Evolutionary conservation across 352 stramenopile species (phyloP).

Genomic region (Phytophthora podocarpi): DNA sequence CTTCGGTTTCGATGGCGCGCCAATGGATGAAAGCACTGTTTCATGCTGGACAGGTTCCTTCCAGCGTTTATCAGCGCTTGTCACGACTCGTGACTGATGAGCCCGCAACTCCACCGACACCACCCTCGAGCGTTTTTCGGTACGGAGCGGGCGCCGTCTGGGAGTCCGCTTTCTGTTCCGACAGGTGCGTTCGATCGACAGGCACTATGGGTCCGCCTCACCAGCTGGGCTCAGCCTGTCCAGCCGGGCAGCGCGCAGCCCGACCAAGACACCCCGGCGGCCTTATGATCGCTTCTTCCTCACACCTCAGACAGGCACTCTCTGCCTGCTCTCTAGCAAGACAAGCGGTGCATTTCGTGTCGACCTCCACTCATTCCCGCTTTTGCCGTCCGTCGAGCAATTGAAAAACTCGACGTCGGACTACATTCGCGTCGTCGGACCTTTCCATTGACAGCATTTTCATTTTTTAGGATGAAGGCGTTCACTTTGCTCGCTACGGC

Average conservation of each 20-base stretch:
- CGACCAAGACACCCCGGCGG: not conserved
- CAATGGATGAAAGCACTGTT: not conserved
- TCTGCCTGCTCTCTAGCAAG: constrained; percentile 18
- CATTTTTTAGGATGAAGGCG: constrained; percentile 15
- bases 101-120: not conserved
- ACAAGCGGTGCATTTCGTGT: constrained; percentile 3
- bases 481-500: constrained; percentile 10
- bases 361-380: constrained; percentile 17
- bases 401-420: constrained; percentile 6
- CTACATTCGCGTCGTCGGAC: constrained; percentile 11
- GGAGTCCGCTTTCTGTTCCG: constrained; percentile 10
- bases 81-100: too few relatives aligned
- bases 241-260: constrained; percentile 13
- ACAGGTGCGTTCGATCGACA: constrained; percentile 14
- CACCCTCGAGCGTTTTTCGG: constrained; percentile 7
- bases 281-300: constrained; percentile 15
- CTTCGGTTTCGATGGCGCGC: constrained; percentile 10
- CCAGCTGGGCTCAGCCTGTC: constrained; percentile 28
- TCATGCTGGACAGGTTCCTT: not conserved
- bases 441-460: constrained; percentile 3
- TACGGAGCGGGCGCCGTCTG: constrained; percentile 8
- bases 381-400: constrained; percentile 31
- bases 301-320: constrained; percentile 9
- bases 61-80: too few relatives aligned
- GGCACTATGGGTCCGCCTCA: constrained; percentile 14